Percentiles rank a stretch among this genome's conserved stretches.
Conservation (phyloP, 192 early-diverging fungal species). For the Podila verticillata region DNA sequence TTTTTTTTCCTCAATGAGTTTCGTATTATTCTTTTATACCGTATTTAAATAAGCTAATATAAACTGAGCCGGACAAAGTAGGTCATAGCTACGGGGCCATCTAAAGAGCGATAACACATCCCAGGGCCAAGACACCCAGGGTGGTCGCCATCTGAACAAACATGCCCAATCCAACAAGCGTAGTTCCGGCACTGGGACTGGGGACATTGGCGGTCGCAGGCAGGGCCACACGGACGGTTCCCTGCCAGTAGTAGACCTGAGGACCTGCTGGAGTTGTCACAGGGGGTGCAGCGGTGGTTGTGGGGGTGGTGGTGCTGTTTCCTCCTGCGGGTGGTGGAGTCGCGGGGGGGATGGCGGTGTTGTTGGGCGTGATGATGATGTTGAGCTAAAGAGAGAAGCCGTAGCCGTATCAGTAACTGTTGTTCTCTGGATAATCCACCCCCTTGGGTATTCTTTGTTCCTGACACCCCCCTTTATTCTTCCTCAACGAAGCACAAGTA, state of each 20-base stretch:
- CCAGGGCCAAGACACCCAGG: neutral
- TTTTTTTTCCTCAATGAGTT: too few relatives aligned
- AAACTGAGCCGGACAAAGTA: too few relatives aligned
- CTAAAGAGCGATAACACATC: neutral
- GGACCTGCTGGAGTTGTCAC: neutral
- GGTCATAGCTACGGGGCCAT: too few relatives aligned
- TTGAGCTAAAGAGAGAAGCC: slow-evolving; percentile 9
- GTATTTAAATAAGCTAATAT: too few relatives aligned
- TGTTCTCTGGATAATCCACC: neutral
- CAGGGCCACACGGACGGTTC: neutral
- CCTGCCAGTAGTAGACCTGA: slow-evolving; percentile 20
- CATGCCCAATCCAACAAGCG: neutral
- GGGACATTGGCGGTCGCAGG: neutral
- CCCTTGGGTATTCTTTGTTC: neutral
- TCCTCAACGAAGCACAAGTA: neutral
- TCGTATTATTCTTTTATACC: too few relatives aligned
- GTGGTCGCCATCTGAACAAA: neutral
- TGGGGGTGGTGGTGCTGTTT: neutral
- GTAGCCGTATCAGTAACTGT: neutral
- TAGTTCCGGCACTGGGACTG: neutral
- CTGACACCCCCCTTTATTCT: neutral
- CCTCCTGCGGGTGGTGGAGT: neutral
- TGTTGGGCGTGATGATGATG: slow-evolving; percentile 30
- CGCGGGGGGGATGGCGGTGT: neutral
- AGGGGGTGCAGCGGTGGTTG: neutral